These are phyloP conservation scores for Thermoascus crustaceus DNA, from an alignment of 2,329 filamentous ascomycete genomes.

Conservation along the genomic window DNA sequence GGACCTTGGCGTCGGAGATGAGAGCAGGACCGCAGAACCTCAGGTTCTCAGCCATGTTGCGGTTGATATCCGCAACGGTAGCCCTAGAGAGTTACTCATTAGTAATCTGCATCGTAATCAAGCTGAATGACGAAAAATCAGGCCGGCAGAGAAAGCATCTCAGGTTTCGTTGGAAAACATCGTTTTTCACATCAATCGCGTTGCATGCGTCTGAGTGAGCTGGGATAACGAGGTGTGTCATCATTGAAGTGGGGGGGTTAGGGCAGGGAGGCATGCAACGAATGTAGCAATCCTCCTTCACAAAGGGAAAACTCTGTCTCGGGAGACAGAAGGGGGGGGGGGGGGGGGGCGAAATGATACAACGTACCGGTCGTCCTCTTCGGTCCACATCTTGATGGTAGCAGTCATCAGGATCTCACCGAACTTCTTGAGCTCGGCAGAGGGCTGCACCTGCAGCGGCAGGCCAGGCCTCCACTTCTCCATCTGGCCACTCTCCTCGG, in stretches of 20 bases:
- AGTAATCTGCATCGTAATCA: constrained; percentile 27
- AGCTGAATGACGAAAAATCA: constrained; percentile 14
- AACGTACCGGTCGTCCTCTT: constrained; percentile 80
- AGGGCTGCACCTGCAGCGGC: constrained; percentile 71
- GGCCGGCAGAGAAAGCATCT: constrained; percentile 15
- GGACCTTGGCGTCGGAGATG: constrained; percentile 62
- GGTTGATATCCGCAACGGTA: constrained; percentile 90
- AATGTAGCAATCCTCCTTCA: too few relatives aligned
- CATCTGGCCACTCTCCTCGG: constrained; percentile 68
- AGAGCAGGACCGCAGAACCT: constrained; percentile 86
- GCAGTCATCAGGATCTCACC: constrained; percentile 77
- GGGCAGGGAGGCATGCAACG: too few relatives aligned
- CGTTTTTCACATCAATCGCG: constrained; percentile 85
- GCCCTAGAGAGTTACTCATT: constrained; percentile 49
- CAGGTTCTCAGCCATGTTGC: constrained; percentile 80
- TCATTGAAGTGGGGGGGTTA: constrained; percentile 58
- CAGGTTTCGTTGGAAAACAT: constrained; percentile 46
- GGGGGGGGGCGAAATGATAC: not conserved
- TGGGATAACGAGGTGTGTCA: constrained; percentile 96
- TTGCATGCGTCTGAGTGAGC: constrained; percentile 94
- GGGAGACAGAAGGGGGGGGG: too few relatives aligned
- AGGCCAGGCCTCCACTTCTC: constrained; percentile 83
- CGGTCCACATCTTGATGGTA: constrained; percentile 76
- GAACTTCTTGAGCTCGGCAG: constrained; percentile 71
- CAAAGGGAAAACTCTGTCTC: constrained; percentile 14